Conservation (phyloP, 768 basidiomycete species). For the Boletus rubroflammeus region DNA sequence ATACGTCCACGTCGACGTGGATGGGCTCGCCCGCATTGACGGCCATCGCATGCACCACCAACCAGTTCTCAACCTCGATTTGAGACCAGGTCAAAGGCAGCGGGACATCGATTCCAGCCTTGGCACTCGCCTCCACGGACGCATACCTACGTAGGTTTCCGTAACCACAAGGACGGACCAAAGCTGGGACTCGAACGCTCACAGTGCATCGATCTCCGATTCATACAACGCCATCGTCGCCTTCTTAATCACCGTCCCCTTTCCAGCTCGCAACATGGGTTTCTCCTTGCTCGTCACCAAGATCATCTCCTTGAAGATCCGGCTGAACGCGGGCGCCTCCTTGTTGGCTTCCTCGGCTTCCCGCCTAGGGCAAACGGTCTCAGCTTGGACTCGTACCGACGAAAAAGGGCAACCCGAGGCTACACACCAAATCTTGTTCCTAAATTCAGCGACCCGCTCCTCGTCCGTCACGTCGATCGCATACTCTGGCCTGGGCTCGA, state of each 20-base stretch:
- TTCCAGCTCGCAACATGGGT: constrained; percentile 43
- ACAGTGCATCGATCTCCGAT: constrained; percentile 47
- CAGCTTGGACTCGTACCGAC: no score
- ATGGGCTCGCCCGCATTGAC: constrained; percentile 12
- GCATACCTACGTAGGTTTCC: constrained; percentile 22
- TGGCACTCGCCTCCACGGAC: constrained; percentile 25
- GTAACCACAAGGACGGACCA: neutral
- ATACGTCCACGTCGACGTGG: constrained; percentile 19
- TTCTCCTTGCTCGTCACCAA: constrained; percentile 39
- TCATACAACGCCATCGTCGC: constrained; percentile 38
- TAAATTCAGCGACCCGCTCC: constrained; percentile 27
- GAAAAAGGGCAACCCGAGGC: neutral
- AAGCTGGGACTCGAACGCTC: constrained; percentile 1
- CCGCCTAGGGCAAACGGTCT: constrained; percentile 22
- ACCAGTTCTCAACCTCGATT: constrained; percentile 24
- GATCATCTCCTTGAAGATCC: constrained; percentile 53
- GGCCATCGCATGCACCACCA: constrained; percentile 22
- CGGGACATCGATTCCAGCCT: constrained; percentile 21
- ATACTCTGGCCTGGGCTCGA: constrained; percentile 32
- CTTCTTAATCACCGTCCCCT: constrained; percentile 45
- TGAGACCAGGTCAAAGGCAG: constrained; percentile 25
- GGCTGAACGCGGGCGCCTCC: constrained; percentile 37
- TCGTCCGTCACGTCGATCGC: constrained; percentile 32
- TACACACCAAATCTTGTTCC: constrained; percentile 37
- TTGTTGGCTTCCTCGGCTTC: constrained; percentile 43